Percentiles rank a stretch among this genome's conserved stretches.
Conservation (phyloP, 495 filamentous ascomycete genomes). For the Tuber melanosporum region DNA sequence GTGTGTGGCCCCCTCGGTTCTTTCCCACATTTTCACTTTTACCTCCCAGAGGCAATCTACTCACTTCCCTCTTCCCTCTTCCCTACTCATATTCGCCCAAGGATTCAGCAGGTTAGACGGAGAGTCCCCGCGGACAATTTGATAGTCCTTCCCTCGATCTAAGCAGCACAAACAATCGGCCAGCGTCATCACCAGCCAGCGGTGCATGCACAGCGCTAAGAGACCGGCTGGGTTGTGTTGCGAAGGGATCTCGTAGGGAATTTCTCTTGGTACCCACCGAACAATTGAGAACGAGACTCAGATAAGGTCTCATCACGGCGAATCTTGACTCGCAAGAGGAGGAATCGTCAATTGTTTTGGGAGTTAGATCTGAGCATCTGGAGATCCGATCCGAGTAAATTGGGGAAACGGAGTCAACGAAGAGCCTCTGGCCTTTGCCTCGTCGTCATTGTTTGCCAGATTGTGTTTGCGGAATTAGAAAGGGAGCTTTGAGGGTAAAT, state of each 20-base stretch:
- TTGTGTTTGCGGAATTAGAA: neutral
- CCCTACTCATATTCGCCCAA: neutral
- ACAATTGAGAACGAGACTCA: neutral
- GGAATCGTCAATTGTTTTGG: conserved; percentile 3
- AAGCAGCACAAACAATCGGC: conserved; percentile 24
- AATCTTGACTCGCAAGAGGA: conserved; percentile 8
- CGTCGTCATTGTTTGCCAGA: neutral
- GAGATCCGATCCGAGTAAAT: conserved; percentile 1
- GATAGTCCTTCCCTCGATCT: conserved; percentile 15
- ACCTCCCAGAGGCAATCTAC: neutral
- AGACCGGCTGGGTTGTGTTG: conserved; percentile 42
- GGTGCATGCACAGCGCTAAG: conserved; percentile 42
- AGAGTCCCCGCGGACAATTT: neutral
- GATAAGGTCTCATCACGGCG: neutral
- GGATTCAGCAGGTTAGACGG: neutral
- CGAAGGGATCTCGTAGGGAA: conserved; percentile 41
- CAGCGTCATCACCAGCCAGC: conserved; percentile 29
- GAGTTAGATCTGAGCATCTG: neutral
- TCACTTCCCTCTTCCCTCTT: neutral
- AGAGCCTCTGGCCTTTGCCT: neutral
- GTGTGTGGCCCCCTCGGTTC: neutral
- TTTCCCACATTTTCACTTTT: neutral
- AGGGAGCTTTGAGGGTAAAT: neutral
- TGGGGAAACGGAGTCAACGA: neutral
- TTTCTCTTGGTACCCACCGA: neutral